Evolutionary conservation across 108 stramenopile genomes (phyloP).

Genomic region (Pseudonitzschia delicatissima): DNA sequence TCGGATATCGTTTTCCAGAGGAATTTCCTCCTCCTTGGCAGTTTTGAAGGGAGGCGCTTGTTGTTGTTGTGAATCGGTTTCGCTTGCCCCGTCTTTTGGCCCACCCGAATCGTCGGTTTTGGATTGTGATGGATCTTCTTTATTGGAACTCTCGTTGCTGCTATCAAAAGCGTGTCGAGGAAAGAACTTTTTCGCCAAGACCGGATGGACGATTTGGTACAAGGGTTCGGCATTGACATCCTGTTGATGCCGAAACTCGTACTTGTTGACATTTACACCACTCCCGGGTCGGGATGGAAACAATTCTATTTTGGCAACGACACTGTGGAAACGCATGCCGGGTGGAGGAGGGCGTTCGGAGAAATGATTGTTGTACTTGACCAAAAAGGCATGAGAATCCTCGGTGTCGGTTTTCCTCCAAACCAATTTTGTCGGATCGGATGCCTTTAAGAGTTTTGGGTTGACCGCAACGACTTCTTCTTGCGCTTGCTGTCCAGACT

Average conservation of each 20-base stretch:
- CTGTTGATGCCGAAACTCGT: slow-evolving; percentile 23
- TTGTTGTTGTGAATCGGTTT: neutral
- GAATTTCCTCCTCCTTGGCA: slow-evolving; percentile 13
- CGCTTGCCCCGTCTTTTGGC: neutral
- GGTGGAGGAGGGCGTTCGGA: slow-evolving; percentile 32
- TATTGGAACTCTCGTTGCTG: neutral
- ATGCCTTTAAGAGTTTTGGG: slow-evolving; percentile 20
- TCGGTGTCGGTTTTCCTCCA: slow-evolving; percentile 33
- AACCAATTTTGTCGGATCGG: slow-evolving; percentile 23
- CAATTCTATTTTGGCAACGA: slow-evolving; percentile 47
- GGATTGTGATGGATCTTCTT: neutral
- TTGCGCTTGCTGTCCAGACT: slow-evolving; percentile 14
- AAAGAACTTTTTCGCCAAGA: slow-evolving; percentile 58
- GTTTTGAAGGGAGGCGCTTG: neutral
- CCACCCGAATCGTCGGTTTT: neutral
- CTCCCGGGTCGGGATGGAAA: slow-evolving; percentile 24
- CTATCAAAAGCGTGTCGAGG: slow-evolving; percentile 37
- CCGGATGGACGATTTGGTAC: slow-evolving; percentile 43
- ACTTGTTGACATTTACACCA: neutral
- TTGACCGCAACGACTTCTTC: slow-evolving; percentile 15
- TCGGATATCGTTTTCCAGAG: slow-evolving; percentile 54
- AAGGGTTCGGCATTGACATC: slow-evolving; percentile 21
- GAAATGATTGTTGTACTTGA: slow-evolving; percentile 42
- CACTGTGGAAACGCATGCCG: slow-evolving; percentile 39
- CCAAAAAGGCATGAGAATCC: slow-evolving; percentile 65